Evolutionary conservation across 768 basidiomycete genomes (phyloP), one percentile per base, ranked within the genome.

Genomic region (Kwoniella mangroviensis): DNA sequence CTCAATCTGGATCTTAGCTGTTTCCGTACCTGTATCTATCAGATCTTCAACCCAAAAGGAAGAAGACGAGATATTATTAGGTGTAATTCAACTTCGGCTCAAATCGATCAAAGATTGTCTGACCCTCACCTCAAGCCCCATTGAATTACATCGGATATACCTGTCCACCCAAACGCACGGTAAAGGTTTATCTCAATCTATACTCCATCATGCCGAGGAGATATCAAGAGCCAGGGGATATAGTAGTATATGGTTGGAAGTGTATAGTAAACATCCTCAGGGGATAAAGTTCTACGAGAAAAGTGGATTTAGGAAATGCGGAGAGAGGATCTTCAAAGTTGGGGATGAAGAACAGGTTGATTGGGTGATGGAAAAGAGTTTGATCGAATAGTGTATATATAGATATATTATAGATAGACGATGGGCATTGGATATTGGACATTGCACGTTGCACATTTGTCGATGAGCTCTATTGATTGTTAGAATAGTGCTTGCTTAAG

Each of bases 261-360:
- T 67, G 6, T 72, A 66, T 54, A 66, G 67, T 28, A 26, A 63
- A 52, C 67, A 72, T 64, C 22, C n/a, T 7, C 42, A 54, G 17
- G 70, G 41, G n/a, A 67, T 43, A 28, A 63, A 61, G 41, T 72
- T 72, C n/a, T 72, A 72, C 41, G 53, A 67, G 62, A 72, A 72
- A 61, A 58, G 57, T 41, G 70, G 70, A 19, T 72, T 64, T n/a
- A 58, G 57, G 49, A 68, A 34, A 43, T 56, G 42, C 13, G 70
- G 70, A 9, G 66, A 68, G 40, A 60, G 63, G 34, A 40, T 24
- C 26, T 72, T 72, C 62, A 40, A 41, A 21, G 54, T 67, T 9
- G 70, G 70, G 11, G 55, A 52, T 21, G 60, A 57, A 13, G 45
- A 61, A 45, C 59, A 65, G 40, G 17, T 34, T 5, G 69, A 71